phyloP scores from a whole-genome alignment of 208 protist species.

The Trypanosoma melophagium region DNA sequence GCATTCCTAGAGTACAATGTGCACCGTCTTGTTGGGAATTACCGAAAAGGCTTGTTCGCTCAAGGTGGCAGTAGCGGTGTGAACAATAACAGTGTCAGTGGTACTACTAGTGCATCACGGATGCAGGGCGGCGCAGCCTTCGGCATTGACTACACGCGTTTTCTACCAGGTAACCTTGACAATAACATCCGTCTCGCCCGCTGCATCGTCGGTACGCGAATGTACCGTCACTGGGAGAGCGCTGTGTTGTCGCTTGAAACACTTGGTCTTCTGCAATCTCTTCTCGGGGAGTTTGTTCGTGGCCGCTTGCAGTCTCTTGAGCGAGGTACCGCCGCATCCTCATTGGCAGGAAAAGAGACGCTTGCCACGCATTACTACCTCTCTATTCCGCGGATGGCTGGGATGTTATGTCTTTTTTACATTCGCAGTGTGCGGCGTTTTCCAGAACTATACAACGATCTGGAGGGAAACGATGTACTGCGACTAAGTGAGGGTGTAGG shows the following conservation, averaged over 20 bases:
- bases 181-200: conserved; percentile 41
- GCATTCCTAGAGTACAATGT: conserved; percentile 56
- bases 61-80: background rate
- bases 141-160: conserved; percentile 41
- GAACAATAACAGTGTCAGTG: background rate
- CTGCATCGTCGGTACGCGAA: conserved; percentile 43
- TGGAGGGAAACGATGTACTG: conserved; percentile 12
- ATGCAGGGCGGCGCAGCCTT: conserved; percentile 17
- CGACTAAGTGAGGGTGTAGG: conserved; percentile 13
- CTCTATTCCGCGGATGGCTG: conserved; percentile 36
- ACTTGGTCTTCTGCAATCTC: conserved; percentile 37
- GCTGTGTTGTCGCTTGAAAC: conserved; percentile 46
- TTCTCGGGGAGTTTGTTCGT: conserved; percentile 33
- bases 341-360: conserved; percentile 1
- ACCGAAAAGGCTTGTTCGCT: conserved; percentile 36
- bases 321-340: background rate
- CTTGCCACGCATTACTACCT: conserved; percentile 38
- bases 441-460: conserved; percentile 51
- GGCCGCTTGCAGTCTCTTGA: conserved; percentile 5
- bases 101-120: conserved; percentile 6
- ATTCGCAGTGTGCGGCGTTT: conserved; percentile 36
- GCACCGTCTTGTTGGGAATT: conserved; percentile 45
- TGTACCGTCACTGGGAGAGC: conserved; percentile 55
- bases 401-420: conserved; percentile 40
- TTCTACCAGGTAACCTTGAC: conserved; percentile 48